Conservation (phyloP, 1,139 yeast genomes). For the Kodamaea plutei region DNA sequence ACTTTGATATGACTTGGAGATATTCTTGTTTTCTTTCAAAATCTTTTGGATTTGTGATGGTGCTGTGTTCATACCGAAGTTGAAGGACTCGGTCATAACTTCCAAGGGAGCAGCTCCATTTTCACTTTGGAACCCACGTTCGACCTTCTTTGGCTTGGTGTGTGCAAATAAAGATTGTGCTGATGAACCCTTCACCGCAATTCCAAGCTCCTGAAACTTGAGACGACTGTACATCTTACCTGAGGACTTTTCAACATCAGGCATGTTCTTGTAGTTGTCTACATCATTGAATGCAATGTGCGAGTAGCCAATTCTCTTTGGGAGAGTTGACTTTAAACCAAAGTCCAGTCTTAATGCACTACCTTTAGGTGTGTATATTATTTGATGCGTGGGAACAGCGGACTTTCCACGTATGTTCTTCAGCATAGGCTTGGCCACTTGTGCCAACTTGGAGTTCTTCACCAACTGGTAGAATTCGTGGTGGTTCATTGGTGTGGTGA, state of each 20-base stretch:
- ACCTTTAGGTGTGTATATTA: constrained; percentile 41
- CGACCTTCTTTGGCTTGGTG: constrained; percentile 21
- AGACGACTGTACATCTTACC: constrained; percentile 37
- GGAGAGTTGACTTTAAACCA: constrained; percentile 44
- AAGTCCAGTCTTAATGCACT: constrained; percentile 41
- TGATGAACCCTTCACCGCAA: constrained; percentile 31
- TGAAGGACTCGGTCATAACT: constrained; percentile 28
- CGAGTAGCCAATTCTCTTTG: constrained; percentile 40
- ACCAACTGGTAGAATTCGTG: constrained; percentile 38
- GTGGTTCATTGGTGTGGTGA: constrained; percentile 24
- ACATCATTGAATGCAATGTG: constrained; percentile 43
- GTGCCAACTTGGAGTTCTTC: constrained; percentile 43
- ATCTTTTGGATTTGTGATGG: constrained; percentile 25
- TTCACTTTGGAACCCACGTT: constrained; percentile 2
- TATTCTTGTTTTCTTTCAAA: constrained; percentile 31
- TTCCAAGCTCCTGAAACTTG: constrained; percentile 43
- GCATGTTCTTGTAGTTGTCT: constrained; percentile 42
- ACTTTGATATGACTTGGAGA: constrained; percentile 27
- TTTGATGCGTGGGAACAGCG: constrained; percentile 41
- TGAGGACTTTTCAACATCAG: constrained; percentile 45
- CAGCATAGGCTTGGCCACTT: constrained; percentile 43
- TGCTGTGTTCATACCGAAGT: constrained; percentile 26
- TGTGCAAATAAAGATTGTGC: constrained; percentile 15
- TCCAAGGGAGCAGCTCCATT: constrained; percentile 4
- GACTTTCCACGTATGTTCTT: constrained; percentile 30